Percentiles rank a stretch among this genome's conserved stretches.
Conservation (phyloP, 176 grass and related monocot species). For the Leersia perrieri region DNA sequence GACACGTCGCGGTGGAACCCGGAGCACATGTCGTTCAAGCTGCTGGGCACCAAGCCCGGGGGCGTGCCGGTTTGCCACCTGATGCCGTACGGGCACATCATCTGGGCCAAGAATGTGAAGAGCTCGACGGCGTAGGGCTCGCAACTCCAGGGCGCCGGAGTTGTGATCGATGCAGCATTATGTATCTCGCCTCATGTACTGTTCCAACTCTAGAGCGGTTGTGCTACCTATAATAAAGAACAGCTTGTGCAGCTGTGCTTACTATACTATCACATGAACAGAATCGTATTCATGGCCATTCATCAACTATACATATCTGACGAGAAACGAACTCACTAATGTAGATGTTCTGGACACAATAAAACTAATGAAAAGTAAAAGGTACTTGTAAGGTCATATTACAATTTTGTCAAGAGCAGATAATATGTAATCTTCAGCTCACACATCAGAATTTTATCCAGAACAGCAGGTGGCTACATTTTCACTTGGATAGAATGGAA, state of each 20-base stretch:
- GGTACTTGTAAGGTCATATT: too few relatives aligned
- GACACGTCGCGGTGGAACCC: conserved; percentile 48
- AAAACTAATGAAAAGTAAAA: neutral
- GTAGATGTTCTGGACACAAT: neutral
- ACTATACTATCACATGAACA: neutral
- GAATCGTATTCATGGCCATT: too few relatives aligned
- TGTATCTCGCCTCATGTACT: neutral
- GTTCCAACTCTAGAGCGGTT: neutral
- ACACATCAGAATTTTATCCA: neutral
- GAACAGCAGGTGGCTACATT: conserved; percentile 9
- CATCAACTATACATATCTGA: neutral
- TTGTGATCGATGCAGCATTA: neutral
- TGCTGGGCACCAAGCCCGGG: conserved; percentile 45
- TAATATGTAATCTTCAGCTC: neutral
- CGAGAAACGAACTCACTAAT: neutral
- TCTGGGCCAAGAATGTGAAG: conserved; percentile 42
- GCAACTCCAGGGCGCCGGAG: neutral
- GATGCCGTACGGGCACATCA: conserved; percentile 52
- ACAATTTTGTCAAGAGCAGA: neutral
- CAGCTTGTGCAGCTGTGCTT: neutral
- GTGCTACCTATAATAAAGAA: conserved; percentile 19
- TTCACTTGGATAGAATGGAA: conserved; percentile 17
- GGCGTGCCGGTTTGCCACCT: conserved; percentile 46
- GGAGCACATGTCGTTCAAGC: conserved; percentile 53
- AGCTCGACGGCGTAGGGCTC: conserved; percentile 4